These are phyloP conservation scores for Trifolium repens DNA, from an alignment of 306 rosid genomes.

Conservation along the genomic window DNA sequence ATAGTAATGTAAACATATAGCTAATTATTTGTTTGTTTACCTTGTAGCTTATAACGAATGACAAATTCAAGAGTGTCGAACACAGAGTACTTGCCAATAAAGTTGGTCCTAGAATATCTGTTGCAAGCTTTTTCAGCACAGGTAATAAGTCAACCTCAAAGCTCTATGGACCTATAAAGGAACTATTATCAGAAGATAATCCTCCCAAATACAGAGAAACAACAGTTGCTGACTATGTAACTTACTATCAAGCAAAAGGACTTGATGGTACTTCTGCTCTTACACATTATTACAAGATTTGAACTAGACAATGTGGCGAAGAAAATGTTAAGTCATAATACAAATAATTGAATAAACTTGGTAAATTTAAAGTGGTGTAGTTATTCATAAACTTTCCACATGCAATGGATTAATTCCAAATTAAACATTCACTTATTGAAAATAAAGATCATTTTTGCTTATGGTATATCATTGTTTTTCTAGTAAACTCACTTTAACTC, in stretches of 20 bases:
- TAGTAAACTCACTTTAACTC: not conserved
- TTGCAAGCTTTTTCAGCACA: conserved; percentile 41
- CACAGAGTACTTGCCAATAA: conserved; percentile 40
- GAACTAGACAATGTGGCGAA: not conserved
- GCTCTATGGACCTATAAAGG: conserved; percentile 59
- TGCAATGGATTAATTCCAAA: not conserved
- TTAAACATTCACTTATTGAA: not conserved
- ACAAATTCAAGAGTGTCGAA: conserved; percentile 46
- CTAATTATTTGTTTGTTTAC: conserved; percentile 21
- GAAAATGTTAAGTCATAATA: not conserved
- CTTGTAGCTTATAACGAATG: conserved; percentile 45
- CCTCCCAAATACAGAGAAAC: conserved; percentile 56
- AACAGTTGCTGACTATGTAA: conserved; percentile 37
- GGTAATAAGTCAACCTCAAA: not conserved
- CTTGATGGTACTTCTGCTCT: conserved; percentile 48
- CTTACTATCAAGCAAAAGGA: conserved; percentile 27
- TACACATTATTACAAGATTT: conserved; percentile 48
- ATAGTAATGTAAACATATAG: not conserved
- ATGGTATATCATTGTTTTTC: too few relatives aligned
- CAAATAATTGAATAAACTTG: not conserved
- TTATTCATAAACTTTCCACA: not conserved
- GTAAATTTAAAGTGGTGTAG: not conserved
- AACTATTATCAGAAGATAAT: conserved; percentile 52
- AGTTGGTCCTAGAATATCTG: conserved; percentile 47
- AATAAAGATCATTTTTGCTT: not conserved